These are phyloP conservation scores for Hordeum pubiflorum DNA, from an alignment of 202 grass and related monocot species.

Conservation along the genomic window DNA sequence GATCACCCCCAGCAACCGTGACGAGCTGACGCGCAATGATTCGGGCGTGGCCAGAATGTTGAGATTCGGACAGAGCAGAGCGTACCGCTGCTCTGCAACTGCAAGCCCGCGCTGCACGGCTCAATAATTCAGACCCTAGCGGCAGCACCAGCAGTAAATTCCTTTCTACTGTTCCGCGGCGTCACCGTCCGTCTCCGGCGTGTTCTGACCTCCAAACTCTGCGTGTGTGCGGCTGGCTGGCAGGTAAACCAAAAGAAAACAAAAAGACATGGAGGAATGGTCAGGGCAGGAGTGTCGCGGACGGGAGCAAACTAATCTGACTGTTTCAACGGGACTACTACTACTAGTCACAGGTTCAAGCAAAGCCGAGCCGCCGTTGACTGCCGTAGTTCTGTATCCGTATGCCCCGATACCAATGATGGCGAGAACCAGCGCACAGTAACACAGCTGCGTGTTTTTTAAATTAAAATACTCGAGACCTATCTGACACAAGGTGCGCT, in stretches of 20 bases:
- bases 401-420: not conserved
- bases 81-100: not conserved
- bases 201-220: not conserved
- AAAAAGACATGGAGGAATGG: not conserved
- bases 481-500: not conserved
- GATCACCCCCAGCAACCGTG: constrained; percentile 1
- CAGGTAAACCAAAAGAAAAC: not conserved
- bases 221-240: not conserved
- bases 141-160: constrained; percentile 1
- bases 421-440: not conserved
- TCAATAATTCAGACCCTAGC: not conserved
- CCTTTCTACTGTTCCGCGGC: constrained; percentile 16
- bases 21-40: constrained; percentile 2
- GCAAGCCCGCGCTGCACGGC: not conserved
- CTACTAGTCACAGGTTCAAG: not conserved
- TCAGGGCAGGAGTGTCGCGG: not conserved
- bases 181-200: not conserved
- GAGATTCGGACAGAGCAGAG: not conserved
- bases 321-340: not conserved
- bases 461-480: not conserved
- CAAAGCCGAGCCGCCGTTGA: not conserved
- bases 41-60: constrained; percentile 23
- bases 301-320: not conserved
- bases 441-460: not conserved
- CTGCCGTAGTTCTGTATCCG: not conserved